Base-by-base conservation (phyloP, 306 rosid species). In the Sicyos edulis region DNA sequence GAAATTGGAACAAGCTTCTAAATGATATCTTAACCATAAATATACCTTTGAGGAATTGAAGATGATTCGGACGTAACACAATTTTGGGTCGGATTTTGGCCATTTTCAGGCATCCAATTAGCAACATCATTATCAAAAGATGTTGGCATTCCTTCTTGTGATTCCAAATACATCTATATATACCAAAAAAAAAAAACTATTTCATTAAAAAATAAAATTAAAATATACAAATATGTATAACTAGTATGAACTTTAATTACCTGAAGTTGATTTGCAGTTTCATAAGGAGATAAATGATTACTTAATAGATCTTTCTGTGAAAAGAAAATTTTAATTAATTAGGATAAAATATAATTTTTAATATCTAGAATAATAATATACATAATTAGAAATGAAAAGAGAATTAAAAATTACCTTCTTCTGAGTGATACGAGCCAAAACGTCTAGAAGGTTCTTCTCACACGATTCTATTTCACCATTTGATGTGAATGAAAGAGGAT, bases 391-490 rank as follows among this genome's bases (percentile, higher is more conserved):
- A 47, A 47, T 47, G 52, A 47, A 11, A 47, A 44, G 3, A 44
- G 49, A 6, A 44, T 11, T 47, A 47, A 3, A 47, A 47, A 2
- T 47, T 47, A 89, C 97, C 96, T 92, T 92, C 78, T 90, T 88
- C 16, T 88, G 90, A 64, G 86, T 82, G 24, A 92, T 89, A n/a
- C 85, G 84, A 7, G 96, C 21, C 74, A 92, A 74, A 4, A 83
- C 83, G 56, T 92, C 93, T 21, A 85, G 51, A 0, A 92, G 83
- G 44, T 76, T 74, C 63, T 92, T 87, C 82, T 90, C 96, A 0
- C 83, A 62, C 7, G 88, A 78, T 57, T 92, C 92, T 19, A 92
- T 80, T 76, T 88, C 96, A 20, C 34, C 83, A 74, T 79, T 79
- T 1, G 96, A 85, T 57, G 92, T 75, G 76, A 88, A 83, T 77